Evolutionary conservation across 305 asterid species (phyloP).

Genomic region (Stenogyne calaminthoides): DNA sequence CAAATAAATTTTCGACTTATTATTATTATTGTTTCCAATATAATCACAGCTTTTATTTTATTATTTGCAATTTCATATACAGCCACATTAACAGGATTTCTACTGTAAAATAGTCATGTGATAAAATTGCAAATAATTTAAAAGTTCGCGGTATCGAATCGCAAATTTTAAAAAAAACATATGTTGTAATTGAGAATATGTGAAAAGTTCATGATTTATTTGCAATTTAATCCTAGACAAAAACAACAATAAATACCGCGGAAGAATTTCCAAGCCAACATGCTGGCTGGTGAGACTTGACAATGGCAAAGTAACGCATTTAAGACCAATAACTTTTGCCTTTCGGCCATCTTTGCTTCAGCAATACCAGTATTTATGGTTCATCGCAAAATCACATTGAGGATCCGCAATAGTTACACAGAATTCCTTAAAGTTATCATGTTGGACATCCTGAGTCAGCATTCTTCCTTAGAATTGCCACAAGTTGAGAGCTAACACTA

Average conservation of each 20-base stretch:
- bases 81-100: too few relatives aligned
- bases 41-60: too few relatives aligned
- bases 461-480: constrained; percentile 87
- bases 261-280: constrained; percentile 96
- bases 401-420: constrained; percentile 98
- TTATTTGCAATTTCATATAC: too few relatives aligned
- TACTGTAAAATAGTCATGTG: too few relatives aligned
- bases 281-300: constrained; percentile 89
- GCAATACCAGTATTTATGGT: constrained; percentile 90
- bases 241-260: constrained; percentile 58
- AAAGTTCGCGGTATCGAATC: too few relatives aligned
- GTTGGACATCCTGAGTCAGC: constrained; percentile 98
- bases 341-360: constrained; percentile 98
- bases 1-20: too few relatives aligned
- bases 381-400: constrained; percentile 98
- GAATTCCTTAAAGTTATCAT: constrained; percentile 95
- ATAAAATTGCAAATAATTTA: too few relatives aligned
- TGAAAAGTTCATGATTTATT: too few relatives aligned
- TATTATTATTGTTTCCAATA: too few relatives aligned
- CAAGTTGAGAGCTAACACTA: constrained; percentile 98
- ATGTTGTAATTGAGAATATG: too few relatives aligned
- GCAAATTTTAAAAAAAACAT: too few relatives aligned
- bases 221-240: not conserved
- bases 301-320: constrained; percentile 99
- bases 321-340: constrained; percentile 98